Percentiles rank a stretch among this genome's conserved stretches.
phyloP scores from a whole-genome alignment of 768 basidiomycete species.

The Amanita brunnescens region DNA sequence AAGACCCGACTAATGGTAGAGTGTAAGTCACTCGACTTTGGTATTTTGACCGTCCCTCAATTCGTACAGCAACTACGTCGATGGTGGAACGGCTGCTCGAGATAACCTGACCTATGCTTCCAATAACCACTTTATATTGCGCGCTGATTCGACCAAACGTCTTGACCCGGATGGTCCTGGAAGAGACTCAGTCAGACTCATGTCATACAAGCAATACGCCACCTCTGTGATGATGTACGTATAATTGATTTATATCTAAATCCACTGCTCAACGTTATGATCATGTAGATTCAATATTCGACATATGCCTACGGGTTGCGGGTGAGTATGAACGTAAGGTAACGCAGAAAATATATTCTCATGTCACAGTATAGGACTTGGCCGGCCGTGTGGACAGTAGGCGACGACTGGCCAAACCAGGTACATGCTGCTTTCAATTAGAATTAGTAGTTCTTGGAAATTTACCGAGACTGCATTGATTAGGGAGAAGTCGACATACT shows the following conservation, averaged over 20 bases:
- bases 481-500: constrained; percentile 47
- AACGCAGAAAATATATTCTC: too few species aligned
- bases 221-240: constrained; percentile 47
- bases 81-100: constrained; percentile 37
- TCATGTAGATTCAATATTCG: constrained; percentile 35
- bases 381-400: constrained; percentile 56
- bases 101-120: constrained; percentile 51
- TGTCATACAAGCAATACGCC: constrained; percentile 42
- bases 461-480: neutral
- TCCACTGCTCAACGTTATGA: neutral
- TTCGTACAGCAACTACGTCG: constrained; percentile 31
- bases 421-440: constrained; percentile 12
- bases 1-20: constrained; percentile 59
- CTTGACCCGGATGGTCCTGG: constrained; percentile 42
- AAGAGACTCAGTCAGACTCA: constrained; percentile 49
- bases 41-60: too few species aligned
- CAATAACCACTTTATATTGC: constrained; percentile 43
- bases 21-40: constrained; percentile 33
- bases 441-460: neutral
- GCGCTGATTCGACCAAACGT: constrained; percentile 42
- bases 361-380: constrained; percentile 23
- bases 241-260: neutral
- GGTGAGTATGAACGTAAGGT: constrained; percentile 21
- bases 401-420: constrained; percentile 36
- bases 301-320: constrained; percentile 57